Evolutionary conservation across 2,329 filamentous ascomycete genomes (phyloP), one percentile per base, ranked within the genome.

Genomic region (Metarhizium rileyi): DNA sequence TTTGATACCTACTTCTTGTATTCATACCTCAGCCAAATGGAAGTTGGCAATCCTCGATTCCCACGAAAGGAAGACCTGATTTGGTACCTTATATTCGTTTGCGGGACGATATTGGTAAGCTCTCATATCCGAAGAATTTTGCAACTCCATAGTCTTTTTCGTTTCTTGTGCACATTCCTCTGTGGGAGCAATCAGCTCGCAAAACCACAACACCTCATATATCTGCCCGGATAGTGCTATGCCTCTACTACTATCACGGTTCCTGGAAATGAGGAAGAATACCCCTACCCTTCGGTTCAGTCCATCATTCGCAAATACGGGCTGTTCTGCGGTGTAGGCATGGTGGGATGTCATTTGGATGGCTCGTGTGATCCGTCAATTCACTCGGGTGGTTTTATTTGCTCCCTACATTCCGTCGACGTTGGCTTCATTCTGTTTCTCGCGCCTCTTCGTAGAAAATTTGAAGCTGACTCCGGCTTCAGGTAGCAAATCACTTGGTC

Each of bases 211-310:
- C 71, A 50, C 69, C 76, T 78, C 76, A 73, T 73, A 75, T 82
- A 86, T 86, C 84, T 88, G 84, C 84, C 84, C 84, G 84, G 78
- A 80, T 84, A 86, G 84, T 75, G 74, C 63, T 62, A 55, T 68
- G 70, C 77, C 70, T 67, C 67, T 62, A 77, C 84, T 80, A 74
- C 83, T 87, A 83, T 84, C 77, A 74, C 84, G 84, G 84, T 88
- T 88, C 84, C 84, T 88, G 83, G 73, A 86, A 82, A 70, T 74
- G 84, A 88, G 84, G 84, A 76, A 88, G 83, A 88, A 80, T 73
- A 79, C 81, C 84, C 83, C 78, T 80, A 74, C 77, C 77, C 74
- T 74, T 75, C 65, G 59, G 62, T 59, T 66, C 70, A 71, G 70
- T 72, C 76, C 75, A 71, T 81, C 76, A 83, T 86, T 84, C 82